Evolutionary conservation across 108 stramenopile species (phyloP), one percentile per base, ranked within the genome.

Genomic region (Pseudonitzschia pungens): DNA sequence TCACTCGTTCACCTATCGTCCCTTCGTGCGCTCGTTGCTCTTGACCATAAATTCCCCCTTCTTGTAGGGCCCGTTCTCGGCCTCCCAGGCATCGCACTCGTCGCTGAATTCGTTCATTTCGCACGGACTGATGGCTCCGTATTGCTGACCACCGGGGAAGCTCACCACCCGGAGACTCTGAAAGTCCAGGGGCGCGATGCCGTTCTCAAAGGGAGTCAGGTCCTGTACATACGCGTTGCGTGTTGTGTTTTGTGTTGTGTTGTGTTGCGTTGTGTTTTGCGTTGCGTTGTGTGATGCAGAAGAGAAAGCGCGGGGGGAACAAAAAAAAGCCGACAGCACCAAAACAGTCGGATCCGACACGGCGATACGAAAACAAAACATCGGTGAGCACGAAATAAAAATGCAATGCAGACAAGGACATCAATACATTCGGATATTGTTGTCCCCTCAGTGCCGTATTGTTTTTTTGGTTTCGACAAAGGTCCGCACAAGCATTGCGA

Each of bases 61-160:
- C 42, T 77, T 77, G 74, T 94, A 89, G 5, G 84, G 81, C 32
- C 93, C 91, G 73, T 93, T 91, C 74, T 92, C 88, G 14, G 40
- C 76, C 62, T 92, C 87, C 90, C 91, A 91, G 15, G 71, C 92
- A 28, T 93, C 94, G 71, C 96, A 97, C 71, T 95, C 96, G 24
- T 81, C 90, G 44, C 86, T 86, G 54, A 97, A 92, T 71, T 96
- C 95, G 71, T 97, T 94, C 96, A 97, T 97, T 77, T 97, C 96
- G 74, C 96, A 97, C 20, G 95, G 95, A 73, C 81, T 93, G 58
- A 97, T 94, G 21, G 94, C 94, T 27, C 96, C 96, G 80, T 90
- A 97, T 76, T 94, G 94, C 75, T 94, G 92, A 36, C 94, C 96
- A 32, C 96, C 96, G 5, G 96, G 94, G 80, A 86, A 96, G 60